Conservation (phyloP, 768 basidiomycete genomes). For the Amanita muscaria region DNA sequence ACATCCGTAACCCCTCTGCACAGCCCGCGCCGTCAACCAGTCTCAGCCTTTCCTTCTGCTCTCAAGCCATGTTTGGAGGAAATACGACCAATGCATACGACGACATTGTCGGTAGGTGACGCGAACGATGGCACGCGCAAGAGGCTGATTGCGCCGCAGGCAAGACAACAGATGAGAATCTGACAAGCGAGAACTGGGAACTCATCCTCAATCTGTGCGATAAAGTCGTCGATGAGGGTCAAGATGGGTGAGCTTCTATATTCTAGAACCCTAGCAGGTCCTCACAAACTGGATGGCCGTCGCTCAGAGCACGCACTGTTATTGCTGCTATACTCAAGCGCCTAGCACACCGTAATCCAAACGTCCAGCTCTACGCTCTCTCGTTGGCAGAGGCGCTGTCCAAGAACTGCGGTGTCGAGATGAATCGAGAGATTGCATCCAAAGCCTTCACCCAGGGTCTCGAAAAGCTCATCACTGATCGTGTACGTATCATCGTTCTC, state of each 20-base stretch:
- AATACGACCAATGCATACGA: conserved; percentile 73
- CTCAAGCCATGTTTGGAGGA: conserved; percentile 56
- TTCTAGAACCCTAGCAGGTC: too few species aligned
- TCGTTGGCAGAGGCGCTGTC: conserved; percentile 81
- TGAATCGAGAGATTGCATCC: conserved; percentile 83
- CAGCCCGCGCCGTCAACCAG: too few species aligned
- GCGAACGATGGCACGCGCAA: too few species aligned
- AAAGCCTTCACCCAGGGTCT: conserved; percentile 86
- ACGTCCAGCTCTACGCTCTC: conserved; percentile 92
- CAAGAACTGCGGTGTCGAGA: conserved; percentile 79
- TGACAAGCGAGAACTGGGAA: conserved; percentile 95
- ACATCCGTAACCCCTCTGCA: conserved; percentile 8
- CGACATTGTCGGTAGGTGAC: conserved; percentile 76
- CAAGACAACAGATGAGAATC: conserved; percentile 96
- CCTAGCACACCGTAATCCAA: conserved; percentile 87
- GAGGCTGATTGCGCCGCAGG: too few species aligned
- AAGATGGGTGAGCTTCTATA: conserved; percentile 56
- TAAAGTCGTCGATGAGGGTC: conserved; percentile 87
- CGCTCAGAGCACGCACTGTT: conserved; percentile 74
- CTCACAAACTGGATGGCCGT: neutral
- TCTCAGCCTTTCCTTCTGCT: conserved; percentile 9
- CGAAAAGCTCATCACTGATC: conserved; percentile 80
- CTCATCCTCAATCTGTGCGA: conserved; percentile 91
- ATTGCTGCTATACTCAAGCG: conserved; percentile 83
- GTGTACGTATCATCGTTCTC: conserved; percentile 40